phyloP scores from a whole-genome alignment of 768 basidiomycete species.

The Suillus spraguei region DNA sequence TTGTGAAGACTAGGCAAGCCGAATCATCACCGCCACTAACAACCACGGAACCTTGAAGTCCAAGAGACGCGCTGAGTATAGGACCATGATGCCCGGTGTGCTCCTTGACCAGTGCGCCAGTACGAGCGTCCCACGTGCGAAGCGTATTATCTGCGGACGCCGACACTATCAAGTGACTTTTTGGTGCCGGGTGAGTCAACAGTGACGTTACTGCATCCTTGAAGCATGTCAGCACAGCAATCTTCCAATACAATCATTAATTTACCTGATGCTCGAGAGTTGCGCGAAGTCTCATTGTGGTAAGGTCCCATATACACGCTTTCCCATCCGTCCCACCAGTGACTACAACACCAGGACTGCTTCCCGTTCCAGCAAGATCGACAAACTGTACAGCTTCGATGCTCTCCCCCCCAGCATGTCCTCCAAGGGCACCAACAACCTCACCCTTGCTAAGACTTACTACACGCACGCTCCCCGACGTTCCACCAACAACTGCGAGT shows the following conservation, averaged over 20 bases:
- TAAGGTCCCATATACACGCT: constrained; percentile 92
- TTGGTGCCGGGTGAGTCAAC: constrained; percentile 71
- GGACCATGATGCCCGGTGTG: constrained; percentile 84
- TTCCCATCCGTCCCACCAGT: constrained; percentile 95
- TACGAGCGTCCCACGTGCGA: constrained; percentile 92
- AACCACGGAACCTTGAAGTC: constrained; percentile 67
- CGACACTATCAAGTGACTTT: constrained; percentile 78
- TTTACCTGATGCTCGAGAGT: constrained; percentile 82
- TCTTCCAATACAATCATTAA: constrained; percentile 12
- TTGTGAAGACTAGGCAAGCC: constrained; percentile 79
- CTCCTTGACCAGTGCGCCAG: constrained; percentile 73
- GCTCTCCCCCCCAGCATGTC: constrained; percentile 86
- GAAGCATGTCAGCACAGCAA: neutral
- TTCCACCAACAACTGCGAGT: constrained; percentile 89
- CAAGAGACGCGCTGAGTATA: constrained; percentile 75
- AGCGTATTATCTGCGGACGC: constrained; percentile 86
- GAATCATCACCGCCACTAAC: constrained; percentile 94
- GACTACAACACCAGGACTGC: constrained; percentile 64
- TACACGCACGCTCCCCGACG: constrained; percentile 82
- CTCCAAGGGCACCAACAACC: constrained; percentile 73
- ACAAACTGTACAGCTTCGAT: constrained; percentile 87
- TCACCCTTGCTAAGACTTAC: constrained; percentile 88
- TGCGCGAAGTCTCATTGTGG: constrained; percentile 80
- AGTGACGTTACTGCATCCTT: constrained; percentile 90
- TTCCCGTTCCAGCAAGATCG: constrained; percentile 63